Percentiles rank a stretch among this genome's conserved stretches.
Evolutionary conservation across 345 rosid species (phyloP).

Genomic region (Eucalyptus virginea): DNA sequence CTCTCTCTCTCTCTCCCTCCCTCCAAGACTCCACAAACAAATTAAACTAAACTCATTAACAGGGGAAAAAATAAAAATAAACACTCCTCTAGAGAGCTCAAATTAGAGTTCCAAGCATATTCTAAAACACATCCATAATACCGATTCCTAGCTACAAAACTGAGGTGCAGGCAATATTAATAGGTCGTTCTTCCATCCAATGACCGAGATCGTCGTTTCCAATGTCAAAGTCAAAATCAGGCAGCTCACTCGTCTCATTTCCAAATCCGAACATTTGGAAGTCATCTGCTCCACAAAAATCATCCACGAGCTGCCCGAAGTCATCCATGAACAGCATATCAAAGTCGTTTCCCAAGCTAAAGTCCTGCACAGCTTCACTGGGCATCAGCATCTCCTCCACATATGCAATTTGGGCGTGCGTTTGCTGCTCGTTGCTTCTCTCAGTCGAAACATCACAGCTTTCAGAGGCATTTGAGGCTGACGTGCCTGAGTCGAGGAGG

Average conservation of each 20-base stretch:
- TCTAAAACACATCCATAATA: not conserved
- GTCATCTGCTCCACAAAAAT: slow-evolving; percentile 47
- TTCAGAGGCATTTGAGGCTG: slow-evolving; percentile 8
- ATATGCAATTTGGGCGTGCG: slow-evolving; percentile 5
- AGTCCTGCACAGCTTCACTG: slow-evolving; percentile 18
- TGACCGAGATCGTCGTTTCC: slow-evolving; percentile 23
- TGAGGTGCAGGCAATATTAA: slow-evolving; percentile 57
- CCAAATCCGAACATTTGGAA: slow-evolving; percentile 37
- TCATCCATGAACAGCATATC: slow-evolving; percentile 36
- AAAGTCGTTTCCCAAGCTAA: slow-evolving; percentile 35
- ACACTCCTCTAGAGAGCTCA: not conserved
- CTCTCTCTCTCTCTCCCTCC: not conserved
- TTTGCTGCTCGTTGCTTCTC: slow-evolving; percentile 16
- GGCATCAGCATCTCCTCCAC: slow-evolving; percentile 18
- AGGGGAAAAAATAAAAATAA: not conserved
- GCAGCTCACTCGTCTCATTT: slow-evolving; percentile 49
- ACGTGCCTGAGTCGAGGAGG: slow-evolving; percentile 30
- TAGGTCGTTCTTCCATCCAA: slow-evolving; percentile 6
- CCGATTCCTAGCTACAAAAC: slow-evolving; percentile 67
- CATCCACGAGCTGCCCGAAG: slow-evolving; percentile 29
- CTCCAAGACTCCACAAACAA: not conserved
- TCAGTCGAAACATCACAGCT: not conserved
- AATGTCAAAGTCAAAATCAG: slow-evolving; percentile 56
- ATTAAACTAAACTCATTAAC: not conserved
- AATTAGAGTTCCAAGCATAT: not conserved